Evolutionary conservation across 257 asterid genomes (phyloP).

Genomic region (Scutellaria barbata): DNA sequence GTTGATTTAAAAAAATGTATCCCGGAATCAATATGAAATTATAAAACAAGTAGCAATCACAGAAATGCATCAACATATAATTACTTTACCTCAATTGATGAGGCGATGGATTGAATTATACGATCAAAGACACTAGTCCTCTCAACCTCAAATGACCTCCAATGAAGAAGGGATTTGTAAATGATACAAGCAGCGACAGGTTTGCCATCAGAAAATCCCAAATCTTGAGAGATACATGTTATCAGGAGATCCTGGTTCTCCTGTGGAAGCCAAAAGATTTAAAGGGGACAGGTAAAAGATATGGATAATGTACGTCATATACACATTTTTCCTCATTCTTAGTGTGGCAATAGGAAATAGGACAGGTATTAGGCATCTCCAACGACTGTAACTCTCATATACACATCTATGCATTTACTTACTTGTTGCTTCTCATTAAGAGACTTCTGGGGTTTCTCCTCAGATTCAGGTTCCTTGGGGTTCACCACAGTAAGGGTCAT

Average conservation of each 20-base stretch:
- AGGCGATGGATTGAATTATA: constrained; percentile 81
- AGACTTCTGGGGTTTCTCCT: constrained; percentile 91
- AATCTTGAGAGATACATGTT: constrained; percentile 91
- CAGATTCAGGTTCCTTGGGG: constrained; percentile 81
- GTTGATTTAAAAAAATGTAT: background rate
- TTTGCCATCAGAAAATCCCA: constrained; percentile 94
- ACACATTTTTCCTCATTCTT: background rate
- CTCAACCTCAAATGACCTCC: constrained; percentile 99
- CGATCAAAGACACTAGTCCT: constrained; percentile 96
- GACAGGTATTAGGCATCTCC: background rate
- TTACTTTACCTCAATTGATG: constrained; percentile 78
- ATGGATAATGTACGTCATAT: background rate
- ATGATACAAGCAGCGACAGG: constrained; percentile 95
- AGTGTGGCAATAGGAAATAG: background rate
- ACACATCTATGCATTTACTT: constrained; percentile 35
- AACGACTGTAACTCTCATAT: background rate
- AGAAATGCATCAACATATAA: background rate
- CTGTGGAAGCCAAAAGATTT: constrained; percentile 50
- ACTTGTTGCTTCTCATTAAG: constrained; percentile 94
- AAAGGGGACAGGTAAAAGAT: constrained; percentile 21
- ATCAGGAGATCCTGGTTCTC: constrained; percentile 94
- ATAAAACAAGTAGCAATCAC: constrained; percentile 25
- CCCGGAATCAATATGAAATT: constrained; percentile 10
- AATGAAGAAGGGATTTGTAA: constrained; percentile 95
- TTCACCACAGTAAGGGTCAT: constrained; percentile 54